Evolutionary conservation across 257 asterid species (phyloP), one percentile per base, ranked within the genome.

Genomic region (Lycium ferocissimum): DNA sequence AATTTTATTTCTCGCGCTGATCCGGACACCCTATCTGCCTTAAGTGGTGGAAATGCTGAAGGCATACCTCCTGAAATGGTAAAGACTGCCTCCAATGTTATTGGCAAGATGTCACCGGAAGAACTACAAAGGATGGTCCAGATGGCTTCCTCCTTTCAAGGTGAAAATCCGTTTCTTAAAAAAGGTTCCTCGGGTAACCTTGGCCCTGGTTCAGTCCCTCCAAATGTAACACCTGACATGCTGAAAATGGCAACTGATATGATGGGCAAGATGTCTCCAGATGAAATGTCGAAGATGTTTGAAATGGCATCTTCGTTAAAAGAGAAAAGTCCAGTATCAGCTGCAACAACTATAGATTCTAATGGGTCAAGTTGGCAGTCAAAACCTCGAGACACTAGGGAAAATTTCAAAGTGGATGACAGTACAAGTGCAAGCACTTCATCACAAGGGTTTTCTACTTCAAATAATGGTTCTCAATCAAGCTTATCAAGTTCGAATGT

Each of bases 181-280:
- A 83, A 87, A 61, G 90, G 91, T 49, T 57, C 92, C 65, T 83
- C 84, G 43, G 75, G 76, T 75, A 84, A 89, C 90, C 89, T 88
- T 80, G 87, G 84, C 72, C 81, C 92, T 62, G 93, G 93, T 17
- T 83, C 93, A 40, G 85, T 89, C 69, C 94, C 94, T 49, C 88
- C 98, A 63, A 88, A 88, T 22, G 62, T 92, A 87, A 58, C 94
- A 6, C 98, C 98, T 11, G 97, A 94, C 78, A 93, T 95, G 98
- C 91, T 95, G 85, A 97, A 95, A 89, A 93, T 92, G 94, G 99
- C 99, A 33, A 87, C 89, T 47, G 97, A 94, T 58, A 91, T 97
- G 96, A 95, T 95, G 96, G 84, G 92, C 85, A 95, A 93, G 90
- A 93, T 97, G 98, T 92, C 99, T 78, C 91, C 94, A 40, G 98